Percentiles rank a stretch among this genome's conserved stretches.
Conservation (phyloP, 352 stramenopile species). For the Pythium phragmiticola region DNA sequence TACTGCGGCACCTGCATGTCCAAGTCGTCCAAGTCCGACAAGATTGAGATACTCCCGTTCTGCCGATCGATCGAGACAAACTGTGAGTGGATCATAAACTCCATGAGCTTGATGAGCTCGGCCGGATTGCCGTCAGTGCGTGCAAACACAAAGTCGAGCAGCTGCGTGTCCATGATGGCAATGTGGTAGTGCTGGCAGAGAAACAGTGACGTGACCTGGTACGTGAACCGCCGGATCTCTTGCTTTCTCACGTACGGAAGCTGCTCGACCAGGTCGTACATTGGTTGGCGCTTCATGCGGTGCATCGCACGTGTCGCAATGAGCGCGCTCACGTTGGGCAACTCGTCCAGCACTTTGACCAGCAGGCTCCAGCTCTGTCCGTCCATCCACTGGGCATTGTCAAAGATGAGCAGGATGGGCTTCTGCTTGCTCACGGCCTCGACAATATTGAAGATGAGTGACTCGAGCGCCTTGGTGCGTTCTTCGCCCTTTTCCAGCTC, state of each 20-base stretch:
- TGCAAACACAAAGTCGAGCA: constrained; percentile 71
- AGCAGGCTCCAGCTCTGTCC: constrained; percentile 58
- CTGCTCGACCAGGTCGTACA: constrained; percentile 43
- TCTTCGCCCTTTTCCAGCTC: constrained; percentile 38
- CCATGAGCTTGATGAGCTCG: constrained; percentile 65
- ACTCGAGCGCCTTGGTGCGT: constrained; percentile 43
- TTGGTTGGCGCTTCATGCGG: constrained; percentile 34
- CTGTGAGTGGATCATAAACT: constrained; percentile 66
- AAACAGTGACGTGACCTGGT: constrained; percentile 71
- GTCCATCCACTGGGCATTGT: constrained; percentile 81
- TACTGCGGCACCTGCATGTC: constrained; percentile 75
- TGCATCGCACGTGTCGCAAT: constrained; percentile 45
- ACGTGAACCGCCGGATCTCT: constrained; percentile 57
- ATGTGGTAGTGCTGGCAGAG: constrained; percentile 78
- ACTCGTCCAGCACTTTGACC: constrained; percentile 50
- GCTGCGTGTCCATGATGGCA: constrained; percentile 77
- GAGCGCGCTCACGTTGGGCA: constrained; percentile 58
- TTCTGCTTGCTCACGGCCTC: constrained; percentile 49
- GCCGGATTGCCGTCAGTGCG: constrained; percentile 67
- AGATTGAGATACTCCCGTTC: constrained; percentile 53
- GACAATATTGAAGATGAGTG: constrained; percentile 58
- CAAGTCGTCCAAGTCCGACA: constrained; percentile 72
- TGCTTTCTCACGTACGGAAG: constrained; percentile 40
- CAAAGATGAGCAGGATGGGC: constrained; percentile 65
- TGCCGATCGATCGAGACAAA: constrained; percentile 54